A percentile compares a stretch with the other conserved stretches of the same genome.
phyloP scores from a whole-genome alignment of 768 basidiomycete genomes.

The Epithele typhae region DNA sequence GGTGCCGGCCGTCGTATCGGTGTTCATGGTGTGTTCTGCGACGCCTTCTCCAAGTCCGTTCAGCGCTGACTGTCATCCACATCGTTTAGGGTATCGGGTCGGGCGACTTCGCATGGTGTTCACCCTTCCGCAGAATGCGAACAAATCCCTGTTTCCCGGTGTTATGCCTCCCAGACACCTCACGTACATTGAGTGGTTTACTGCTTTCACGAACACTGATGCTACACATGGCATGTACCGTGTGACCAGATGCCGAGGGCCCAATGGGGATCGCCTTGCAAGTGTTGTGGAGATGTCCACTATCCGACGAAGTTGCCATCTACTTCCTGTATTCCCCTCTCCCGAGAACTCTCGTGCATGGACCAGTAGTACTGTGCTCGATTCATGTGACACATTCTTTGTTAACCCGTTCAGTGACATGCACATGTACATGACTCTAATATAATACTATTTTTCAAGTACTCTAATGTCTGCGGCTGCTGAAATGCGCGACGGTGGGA shows the following conservation, averaged over 20 bases:
- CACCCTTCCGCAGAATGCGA: constrained; percentile 8
- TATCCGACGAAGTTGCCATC: constrained; percentile 27
- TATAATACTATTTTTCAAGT: no score
- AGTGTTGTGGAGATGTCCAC: constrained; percentile 22
- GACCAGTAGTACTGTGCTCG: constrained; percentile 30
- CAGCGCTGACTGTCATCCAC: background rate
- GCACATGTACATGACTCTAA: constrained; percentile 21
- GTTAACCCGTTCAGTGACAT: constrained; percentile 28
- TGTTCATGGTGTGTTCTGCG: constrained; percentile 16
- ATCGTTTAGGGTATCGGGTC: constrained; percentile 26
- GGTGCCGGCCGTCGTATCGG: background rate
- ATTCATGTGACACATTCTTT: constrained; percentile 26
- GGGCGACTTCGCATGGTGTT: constrained; percentile 24
- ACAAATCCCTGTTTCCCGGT: constrained; percentile 1
- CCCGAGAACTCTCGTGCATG: constrained; percentile 26
- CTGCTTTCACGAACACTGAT: constrained; percentile 17
- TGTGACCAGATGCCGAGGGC: constrained; percentile 8
- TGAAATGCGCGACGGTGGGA: no score
- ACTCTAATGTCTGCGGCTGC: no score
- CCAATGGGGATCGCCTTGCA: constrained; percentile 8
- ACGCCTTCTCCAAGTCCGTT: background rate
- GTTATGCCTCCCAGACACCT: constrained; percentile 14
- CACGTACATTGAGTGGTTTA: constrained; percentile 30
- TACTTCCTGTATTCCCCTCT: constrained; percentile 29
- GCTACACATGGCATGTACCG: constrained; percentile 23